These are phyloP conservation scores for Candolleomyces aberdarensis DNA, from an alignment of 768 basidiomycete genomes.

Conservation along the genomic window DNA sequence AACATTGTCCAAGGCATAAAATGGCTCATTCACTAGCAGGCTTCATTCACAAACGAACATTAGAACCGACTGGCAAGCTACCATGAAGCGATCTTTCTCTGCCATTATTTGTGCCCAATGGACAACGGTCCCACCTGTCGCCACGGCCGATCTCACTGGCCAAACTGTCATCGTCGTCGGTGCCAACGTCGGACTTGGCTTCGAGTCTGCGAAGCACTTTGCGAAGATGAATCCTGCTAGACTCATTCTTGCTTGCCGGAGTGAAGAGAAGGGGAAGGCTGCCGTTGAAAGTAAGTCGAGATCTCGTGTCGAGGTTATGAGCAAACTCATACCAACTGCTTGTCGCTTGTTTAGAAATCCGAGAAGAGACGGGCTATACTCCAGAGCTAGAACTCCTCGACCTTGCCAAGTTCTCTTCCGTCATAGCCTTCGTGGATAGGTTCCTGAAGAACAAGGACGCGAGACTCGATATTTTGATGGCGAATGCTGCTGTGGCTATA, in stretches of 20 bases:
- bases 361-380: conserved; percentile 27
- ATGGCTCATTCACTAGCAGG: neutral
- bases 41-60: neutral
- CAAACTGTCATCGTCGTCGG: conserved; percentile 48
- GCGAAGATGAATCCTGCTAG: conserved; percentile 38
- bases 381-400: conserved; percentile 39
- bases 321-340: neutral
- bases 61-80: neutral
- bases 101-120: neutral
- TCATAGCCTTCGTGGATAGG: conserved; percentile 31
- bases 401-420: conserved; percentile 33
- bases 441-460: conserved; percentile 26
- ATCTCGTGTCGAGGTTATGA: neutral
- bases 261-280: conserved; percentile 26
- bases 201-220: conserved; percentile 45
- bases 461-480: conserved; percentile 41
- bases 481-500: conserved; percentile 34
- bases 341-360: conserved; percentile 14
- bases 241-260: conserved; percentile 37
- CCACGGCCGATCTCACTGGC: conserved; percentile 34
- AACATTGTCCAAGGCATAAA: too few species aligned
- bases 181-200: conserved; percentile 49
- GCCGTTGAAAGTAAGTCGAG: conserved; percentile 31
- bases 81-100: neutral
- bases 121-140: conserved; percentile 23